Percentiles rank a stretch among this genome's conserved stretches.
phyloP scores from a whole-genome alignment of 2,329 filamentous ascomycete species.

The Diplodia sapinea region DNA sequence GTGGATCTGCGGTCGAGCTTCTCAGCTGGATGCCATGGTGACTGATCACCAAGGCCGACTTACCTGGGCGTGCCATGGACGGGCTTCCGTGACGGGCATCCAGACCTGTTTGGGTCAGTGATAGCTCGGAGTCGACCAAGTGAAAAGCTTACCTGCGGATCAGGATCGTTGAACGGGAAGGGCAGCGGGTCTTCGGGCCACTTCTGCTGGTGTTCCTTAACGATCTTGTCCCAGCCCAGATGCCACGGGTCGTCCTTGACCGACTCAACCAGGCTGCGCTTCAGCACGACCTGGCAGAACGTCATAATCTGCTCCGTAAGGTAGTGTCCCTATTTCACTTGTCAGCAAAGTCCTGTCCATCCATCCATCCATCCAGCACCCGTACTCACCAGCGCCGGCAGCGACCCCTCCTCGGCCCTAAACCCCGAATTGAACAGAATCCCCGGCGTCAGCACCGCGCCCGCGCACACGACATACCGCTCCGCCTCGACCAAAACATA shows the following conservation, averaged over 20 bases:
- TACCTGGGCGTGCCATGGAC: background rate
- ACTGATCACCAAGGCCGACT: too few relatives aligned
- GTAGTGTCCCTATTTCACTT: background rate
- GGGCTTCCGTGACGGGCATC: background rate
- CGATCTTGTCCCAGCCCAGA: conserved; percentile 1
- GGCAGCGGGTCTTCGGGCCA: background rate
- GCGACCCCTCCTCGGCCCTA: background rate
- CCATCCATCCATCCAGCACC: too few relatives aligned
- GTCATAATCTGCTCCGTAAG: conserved; percentile 34
- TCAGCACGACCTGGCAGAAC: conserved; percentile 40
- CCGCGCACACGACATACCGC: conserved; percentile 39
- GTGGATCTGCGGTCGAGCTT: background rate
- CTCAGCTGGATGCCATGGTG: background rate
- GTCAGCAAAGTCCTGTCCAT: background rate
- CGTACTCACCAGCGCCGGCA: conserved; percentile 22
- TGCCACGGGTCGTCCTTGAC: background rate
- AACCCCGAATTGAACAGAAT: conserved; percentile 36
- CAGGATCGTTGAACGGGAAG: background rate
- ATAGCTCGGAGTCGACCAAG: background rate
- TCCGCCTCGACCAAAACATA: conserved; percentile 35
- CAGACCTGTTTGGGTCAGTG: background rate
- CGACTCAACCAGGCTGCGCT: conserved; percentile 28
- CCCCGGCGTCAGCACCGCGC: conserved; percentile 38
- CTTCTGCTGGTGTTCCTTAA: background rate
- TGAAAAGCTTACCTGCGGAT: background rate